A percentile compares a stretch with the other conserved stretches of the same genome.
These are phyloP conservation scores for Posidonia australis DNA, from an alignment of 106 monocot species.

Conservation along the genomic window DNA sequence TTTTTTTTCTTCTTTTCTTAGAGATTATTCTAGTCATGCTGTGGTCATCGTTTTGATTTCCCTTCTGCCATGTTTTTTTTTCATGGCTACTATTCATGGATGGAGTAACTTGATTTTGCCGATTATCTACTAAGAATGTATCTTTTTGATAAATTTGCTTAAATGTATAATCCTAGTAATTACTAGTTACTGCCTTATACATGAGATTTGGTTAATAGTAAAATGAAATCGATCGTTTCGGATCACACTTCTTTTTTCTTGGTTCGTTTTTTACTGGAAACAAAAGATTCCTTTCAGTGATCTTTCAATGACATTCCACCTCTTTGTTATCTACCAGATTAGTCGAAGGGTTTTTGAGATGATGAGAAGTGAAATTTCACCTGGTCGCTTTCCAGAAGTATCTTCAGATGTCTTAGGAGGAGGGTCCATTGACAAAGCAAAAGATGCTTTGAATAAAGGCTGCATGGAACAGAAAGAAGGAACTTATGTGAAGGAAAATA, in stretches of 20 bases:
- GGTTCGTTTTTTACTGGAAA: background rate
- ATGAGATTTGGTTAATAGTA: too few species aligned
- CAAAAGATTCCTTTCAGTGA: background rate
- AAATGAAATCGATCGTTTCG: too few species aligned
- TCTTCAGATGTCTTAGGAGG: background rate
- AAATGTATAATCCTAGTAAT: too few species aligned
- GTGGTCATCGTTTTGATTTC: too few species aligned
- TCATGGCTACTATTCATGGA: too few species aligned
- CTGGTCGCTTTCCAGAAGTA: background rate
- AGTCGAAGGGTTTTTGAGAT: slow-evolving; percentile 78
- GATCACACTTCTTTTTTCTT: background rate
- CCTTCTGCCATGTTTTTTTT: too few species aligned
- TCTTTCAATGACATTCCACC: background rate
- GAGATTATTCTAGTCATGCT: too few species aligned
- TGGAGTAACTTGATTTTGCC: too few species aligned
- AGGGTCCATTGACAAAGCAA: background rate
- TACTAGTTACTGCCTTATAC: too few species aligned
- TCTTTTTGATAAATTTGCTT: too few species aligned
- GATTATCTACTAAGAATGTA: too few species aligned
- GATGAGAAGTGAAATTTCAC: slow-evolving; percentile 28
- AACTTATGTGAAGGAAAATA: slow-evolving; percentile 1
- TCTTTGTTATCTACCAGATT: slow-evolving; percentile 47
- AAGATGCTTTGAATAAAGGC: background rate
- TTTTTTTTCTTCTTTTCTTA: too few species aligned
- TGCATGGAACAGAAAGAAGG: background rate